phyloP scores from a whole-genome alignment of 2,329 filamentous ascomycete species.

The Coccinonectria pachysandricola region DNA sequence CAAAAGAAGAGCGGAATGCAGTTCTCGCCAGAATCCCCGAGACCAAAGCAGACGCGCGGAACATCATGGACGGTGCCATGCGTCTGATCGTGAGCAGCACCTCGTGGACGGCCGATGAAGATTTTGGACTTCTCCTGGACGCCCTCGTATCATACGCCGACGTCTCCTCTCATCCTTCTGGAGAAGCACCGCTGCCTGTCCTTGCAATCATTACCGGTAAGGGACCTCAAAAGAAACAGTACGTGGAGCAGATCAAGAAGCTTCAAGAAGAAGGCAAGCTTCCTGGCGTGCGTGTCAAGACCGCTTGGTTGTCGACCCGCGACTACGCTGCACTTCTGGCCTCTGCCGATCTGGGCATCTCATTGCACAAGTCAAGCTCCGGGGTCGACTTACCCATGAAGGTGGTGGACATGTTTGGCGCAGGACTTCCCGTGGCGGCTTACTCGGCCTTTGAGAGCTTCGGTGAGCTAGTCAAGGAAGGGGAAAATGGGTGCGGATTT shows the following conservation, averaged over 20 bases:
- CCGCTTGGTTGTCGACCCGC: constrained; percentile 73
- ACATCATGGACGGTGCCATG: constrained; percentile 47
- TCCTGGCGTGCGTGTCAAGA: constrained; percentile 59
- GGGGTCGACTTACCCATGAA: constrained; percentile 98
- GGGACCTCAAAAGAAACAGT: constrained; percentile 71
- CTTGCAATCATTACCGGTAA: constrained; percentile 90
- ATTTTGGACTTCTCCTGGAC: constrained; percentile 79
- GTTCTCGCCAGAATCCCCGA: constrained; percentile 59
- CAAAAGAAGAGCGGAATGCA: constrained; percentile 32
- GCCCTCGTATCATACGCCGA: constrained; percentile 67
- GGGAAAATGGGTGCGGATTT: constrained; percentile 79
- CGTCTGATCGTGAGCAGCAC: constrained; percentile 83
- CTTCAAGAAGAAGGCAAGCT: constrained; percentile 55
- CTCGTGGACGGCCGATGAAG: constrained; percentile 95
- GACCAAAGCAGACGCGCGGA: constrained; percentile 47
- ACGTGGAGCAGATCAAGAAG: constrained; percentile 53
- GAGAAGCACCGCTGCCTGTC: constrained; percentile 46
- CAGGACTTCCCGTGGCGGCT: constrained; percentile 79
- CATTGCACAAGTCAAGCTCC: constrained; percentile 84
- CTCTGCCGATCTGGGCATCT: constrained; percentile 80
- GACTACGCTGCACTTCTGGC: constrained; percentile 81
- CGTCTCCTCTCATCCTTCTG: constrained; percentile 29
- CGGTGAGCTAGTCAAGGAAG: constrained; percentile 79
- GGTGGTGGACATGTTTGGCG: constrained; percentile 97
- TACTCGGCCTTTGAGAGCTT: constrained; percentile 84